Conservation (phyloP, 371 early-diverging fungal species). For the Batkoa obscura region DNA sequence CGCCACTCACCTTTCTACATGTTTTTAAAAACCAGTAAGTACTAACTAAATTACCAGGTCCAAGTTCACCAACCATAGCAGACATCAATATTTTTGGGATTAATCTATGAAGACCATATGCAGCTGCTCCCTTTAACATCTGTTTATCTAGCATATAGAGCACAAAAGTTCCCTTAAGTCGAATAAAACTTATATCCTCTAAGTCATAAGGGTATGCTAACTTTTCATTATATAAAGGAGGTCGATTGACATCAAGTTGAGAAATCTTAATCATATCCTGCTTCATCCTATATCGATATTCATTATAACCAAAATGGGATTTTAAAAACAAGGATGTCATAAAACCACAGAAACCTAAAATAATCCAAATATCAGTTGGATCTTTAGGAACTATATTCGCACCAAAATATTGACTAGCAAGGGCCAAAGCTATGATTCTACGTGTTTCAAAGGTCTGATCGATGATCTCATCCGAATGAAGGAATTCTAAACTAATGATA, state of each 20-base stretch:
- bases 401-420: constrained; percentile 89
- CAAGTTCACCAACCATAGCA: constrained; percentile 66
- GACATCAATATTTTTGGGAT: constrained; percentile 56
- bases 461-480: constrained; percentile 55
- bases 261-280: constrained; percentile 69
- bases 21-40: constrained; percentile 63
- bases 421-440: constrained; percentile 35
- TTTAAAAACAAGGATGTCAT: constrained; percentile 50
- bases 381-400: constrained; percentile 56
- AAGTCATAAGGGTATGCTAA: constrained; percentile 37
- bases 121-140: constrained; percentile 64
- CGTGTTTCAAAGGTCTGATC: constrained; percentile 75
- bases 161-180: constrained; percentile 69
- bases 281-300: constrained; percentile 61
- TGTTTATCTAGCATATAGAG: constrained; percentile 84
- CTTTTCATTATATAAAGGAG: constrained; percentile 53
- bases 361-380: constrained; percentile 69
- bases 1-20: constrained; percentile 55
- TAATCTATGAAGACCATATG: constrained; percentile 58
- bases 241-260: constrained; percentile 61
- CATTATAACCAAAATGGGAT: constrained; percentile 68
- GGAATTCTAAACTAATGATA: constrained; percentile 36
- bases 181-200: constrained; percentile 57
- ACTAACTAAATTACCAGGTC: constrained; percentile 40
- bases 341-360: constrained; percentile 54